A percentile compares a stretch with the other conserved stretches of the same genome.
Conservation (phyloP, 2,329 filamentous ascomycete genomes). For the Aschersonia sp. region DNA sequence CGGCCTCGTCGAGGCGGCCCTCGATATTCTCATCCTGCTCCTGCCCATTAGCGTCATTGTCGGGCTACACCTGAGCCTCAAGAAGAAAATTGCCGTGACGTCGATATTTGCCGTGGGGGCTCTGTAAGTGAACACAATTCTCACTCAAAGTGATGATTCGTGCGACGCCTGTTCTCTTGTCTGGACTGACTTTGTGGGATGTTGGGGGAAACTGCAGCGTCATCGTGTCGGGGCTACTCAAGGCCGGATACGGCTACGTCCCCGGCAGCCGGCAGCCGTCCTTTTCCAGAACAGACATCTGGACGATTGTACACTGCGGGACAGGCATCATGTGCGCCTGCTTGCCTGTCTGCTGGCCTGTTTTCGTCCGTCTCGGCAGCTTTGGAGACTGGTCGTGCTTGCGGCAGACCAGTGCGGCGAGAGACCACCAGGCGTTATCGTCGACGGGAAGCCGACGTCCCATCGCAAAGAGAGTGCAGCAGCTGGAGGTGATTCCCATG, state of each 20-base stretch:
- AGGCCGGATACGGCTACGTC: neutral
- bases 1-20: neutral
- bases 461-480: too few species aligned
- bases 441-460: too few species aligned
- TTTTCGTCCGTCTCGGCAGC: neutral
- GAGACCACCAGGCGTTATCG: too few species aligned
- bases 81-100: neutral
- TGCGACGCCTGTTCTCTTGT: too few species aligned
- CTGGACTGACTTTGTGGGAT: too few species aligned
- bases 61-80: neutral
- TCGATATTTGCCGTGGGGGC: neutral
- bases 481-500: too few species aligned
- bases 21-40: neutral
- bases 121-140: neutral
- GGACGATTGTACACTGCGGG: neutral
- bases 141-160: neutral
- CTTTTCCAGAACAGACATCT: neutral
- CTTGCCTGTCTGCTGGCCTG: neutral
- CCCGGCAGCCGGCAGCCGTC: neutral
- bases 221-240: neutral
- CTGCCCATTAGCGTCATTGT: neutral
- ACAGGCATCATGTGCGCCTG: neutral
- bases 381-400: too few species aligned
- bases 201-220: neutral
- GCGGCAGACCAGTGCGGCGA: too few species aligned